phyloP scores from a whole-genome alignment of 441 rosid genomes.

The Eruca vesicaria region DNA sequence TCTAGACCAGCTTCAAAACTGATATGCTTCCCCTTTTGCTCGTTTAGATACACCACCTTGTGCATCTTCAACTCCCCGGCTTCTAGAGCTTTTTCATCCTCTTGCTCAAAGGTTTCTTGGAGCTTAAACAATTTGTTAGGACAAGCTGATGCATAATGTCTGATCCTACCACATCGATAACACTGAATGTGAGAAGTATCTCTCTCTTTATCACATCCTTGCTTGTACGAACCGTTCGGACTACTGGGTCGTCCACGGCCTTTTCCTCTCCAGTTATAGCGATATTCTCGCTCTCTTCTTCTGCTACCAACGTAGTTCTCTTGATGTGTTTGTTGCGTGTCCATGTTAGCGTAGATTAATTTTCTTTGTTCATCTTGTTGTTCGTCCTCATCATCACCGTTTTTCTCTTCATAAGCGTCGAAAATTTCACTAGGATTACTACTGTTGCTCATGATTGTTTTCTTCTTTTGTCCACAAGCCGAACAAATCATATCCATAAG shows the following conservation, averaged over 20 bases:
- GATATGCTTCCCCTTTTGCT: not conserved
- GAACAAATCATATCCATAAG: constrained; percentile 35
- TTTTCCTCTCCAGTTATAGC: not conserved
- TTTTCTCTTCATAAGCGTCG: not conserved
- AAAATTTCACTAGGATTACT: not conserved
- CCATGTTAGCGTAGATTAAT: not conserved
- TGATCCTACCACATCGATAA: not conserved
- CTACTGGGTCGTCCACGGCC: not conserved
- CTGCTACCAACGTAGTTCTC: not conserved
- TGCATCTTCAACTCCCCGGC: not conserved
- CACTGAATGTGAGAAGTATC: not conserved
- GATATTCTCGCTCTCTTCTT: not conserved
- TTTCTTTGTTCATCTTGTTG: not conserved
- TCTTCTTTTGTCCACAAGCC: constrained; percentile 33
- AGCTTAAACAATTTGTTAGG: not conserved
- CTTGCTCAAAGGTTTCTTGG: not conserved
- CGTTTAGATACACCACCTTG: not conserved
- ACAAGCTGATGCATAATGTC: not conserved
- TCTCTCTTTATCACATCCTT: not conserved
- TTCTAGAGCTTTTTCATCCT: not conserved
- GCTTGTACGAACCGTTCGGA: not conserved
- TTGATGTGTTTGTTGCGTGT: not conserved
- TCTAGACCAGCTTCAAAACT: not conserved
- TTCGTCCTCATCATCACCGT: not conserved
- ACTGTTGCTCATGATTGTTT: not conserved